These are phyloP conservation scores for Stephanodiscus triporus DNA, from an alignment of 108 stramenopile species.

Conservation along the genomic window DNA sequence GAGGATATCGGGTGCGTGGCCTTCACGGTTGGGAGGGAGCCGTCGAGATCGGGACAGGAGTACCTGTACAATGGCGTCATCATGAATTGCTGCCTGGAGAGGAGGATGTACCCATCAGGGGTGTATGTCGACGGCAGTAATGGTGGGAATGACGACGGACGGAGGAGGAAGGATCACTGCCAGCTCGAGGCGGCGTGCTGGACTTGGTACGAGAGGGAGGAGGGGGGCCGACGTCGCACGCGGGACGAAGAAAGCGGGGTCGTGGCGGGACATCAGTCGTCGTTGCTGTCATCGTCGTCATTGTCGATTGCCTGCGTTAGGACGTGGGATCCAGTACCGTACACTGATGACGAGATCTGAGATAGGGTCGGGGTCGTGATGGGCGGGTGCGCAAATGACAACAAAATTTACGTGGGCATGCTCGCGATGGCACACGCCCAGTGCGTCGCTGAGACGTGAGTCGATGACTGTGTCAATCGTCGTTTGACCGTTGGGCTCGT, in stretches of 20 bases:
- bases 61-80: neutral
- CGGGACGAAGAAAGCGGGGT: neutral
- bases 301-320: neutral
- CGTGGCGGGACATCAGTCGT: neutral
- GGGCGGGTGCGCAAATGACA: neutral
- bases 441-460: neutral
- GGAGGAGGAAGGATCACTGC: neutral
- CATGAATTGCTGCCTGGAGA: constrained; percentile 6
- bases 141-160: neutral
- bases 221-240: too few relatives aligned
- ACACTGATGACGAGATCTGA: neutral
- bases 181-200: constrained; percentile 5
- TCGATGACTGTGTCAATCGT: neutral
- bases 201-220: constrained; percentile 10
- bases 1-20: neutral
- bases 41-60: neutral
- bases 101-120: constrained; percentile 1
- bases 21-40: constrained; percentile 3
- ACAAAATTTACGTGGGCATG: neutral
- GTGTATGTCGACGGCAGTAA: neutral
- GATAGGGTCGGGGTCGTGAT: neutral
- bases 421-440: neutral
- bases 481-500: neutral
- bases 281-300: neutral
- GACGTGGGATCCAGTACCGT: neutral